Conservation (phyloP, 1,284 basidiomycete species). For the Ganoderma boninense region DNA sequence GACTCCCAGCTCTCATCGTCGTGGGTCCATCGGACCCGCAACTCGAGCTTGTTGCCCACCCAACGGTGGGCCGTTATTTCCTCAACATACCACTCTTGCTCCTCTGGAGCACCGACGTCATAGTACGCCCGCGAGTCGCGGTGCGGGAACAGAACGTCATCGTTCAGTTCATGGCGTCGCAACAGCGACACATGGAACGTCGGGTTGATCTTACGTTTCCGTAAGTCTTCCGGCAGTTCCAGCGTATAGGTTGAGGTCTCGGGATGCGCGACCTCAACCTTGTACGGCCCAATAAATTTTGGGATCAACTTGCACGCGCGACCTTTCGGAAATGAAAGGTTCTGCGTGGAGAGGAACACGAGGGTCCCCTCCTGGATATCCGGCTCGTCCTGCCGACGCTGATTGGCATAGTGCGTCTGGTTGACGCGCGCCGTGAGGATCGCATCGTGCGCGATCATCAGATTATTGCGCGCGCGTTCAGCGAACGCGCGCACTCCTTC, state of each 20-base stretch:
- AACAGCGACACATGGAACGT: constrained; percentile 40
- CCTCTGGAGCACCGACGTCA: constrained; percentile 34
- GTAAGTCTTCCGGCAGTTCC: constrained; percentile 38
- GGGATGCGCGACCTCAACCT: constrained; percentile 25
- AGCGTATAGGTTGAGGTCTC: constrained; percentile 37
- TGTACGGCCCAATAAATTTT: constrained; percentile 44
- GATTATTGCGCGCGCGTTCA: too few relatives aligned
- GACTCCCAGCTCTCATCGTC: constrained; percentile 36
- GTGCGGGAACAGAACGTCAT: constrained; percentile 35
- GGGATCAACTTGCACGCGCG: constrained; percentile 43
- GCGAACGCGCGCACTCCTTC: constrained; percentile 37
- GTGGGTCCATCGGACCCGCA: constrained; percentile 30
- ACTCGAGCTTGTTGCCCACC: constrained; percentile 22
- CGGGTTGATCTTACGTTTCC: constrained; percentile 33
- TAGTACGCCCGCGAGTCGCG: constrained; percentile 32
- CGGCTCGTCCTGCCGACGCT: too few relatives aligned
- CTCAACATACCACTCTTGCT: constrained; percentile 35
- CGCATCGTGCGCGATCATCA: too few relatives aligned
- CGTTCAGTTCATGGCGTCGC: constrained; percentile 33
- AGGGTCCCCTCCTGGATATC: too few relatives aligned
- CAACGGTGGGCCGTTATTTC: constrained; percentile 34
- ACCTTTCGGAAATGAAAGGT: constrained; percentile 42
- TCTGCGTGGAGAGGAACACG: too few relatives aligned
- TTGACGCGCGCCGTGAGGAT: too few relatives aligned
- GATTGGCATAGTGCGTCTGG: too few relatives aligned